phyloP scores from a whole-genome alignment of 352 stramenopile genomes.

The Globisporangium barbulae region DNA sequence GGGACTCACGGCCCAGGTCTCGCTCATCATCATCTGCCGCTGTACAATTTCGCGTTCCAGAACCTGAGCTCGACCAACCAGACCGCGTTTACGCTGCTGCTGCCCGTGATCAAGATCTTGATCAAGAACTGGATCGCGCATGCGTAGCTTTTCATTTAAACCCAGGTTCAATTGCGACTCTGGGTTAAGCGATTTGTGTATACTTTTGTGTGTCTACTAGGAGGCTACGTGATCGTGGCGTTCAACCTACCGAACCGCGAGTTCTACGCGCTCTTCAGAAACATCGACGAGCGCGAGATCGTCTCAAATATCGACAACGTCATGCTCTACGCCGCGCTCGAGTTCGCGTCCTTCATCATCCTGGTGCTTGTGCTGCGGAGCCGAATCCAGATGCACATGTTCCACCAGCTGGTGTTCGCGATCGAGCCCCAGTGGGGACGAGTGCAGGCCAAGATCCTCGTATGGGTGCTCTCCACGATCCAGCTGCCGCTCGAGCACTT shows the following conservation, averaged over 20 bases:
- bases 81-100: constrained; percentile 16
- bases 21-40: constrained; percentile 24
- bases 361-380: constrained; percentile 23
- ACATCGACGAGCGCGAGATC: constrained; percentile 7
- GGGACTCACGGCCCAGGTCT: constrained; percentile 10
- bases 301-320: constrained; percentile 16
- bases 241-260: constrained; percentile 24
- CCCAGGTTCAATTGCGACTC: no score
- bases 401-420: constrained; percentile 32
- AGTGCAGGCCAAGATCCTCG: constrained; percentile 33
- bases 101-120: constrained; percentile 20
- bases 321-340: constrained; percentile 28
- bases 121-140: constrained; percentile 25
- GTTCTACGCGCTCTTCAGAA: constrained; percentile 21
- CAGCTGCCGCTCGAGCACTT: constrained; percentile 25
- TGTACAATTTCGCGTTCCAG: constrained; percentile 23
- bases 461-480: constrained; percentile 24
- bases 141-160: constrained; percentile 6
- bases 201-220: neutral
- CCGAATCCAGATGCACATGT: constrained; percentile 24
- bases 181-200: neutral
- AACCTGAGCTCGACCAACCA: constrained; percentile 7
- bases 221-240: constrained; percentile 10
- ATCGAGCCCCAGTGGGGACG: constrained; percentile 32
- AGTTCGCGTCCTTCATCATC: constrained; percentile 28